Percentiles rank a stretch among this genome's conserved stretches.
Conservation (phyloP, 495 filamentous ascomycete genomes). For the Neurospora intermedia region DNA sequence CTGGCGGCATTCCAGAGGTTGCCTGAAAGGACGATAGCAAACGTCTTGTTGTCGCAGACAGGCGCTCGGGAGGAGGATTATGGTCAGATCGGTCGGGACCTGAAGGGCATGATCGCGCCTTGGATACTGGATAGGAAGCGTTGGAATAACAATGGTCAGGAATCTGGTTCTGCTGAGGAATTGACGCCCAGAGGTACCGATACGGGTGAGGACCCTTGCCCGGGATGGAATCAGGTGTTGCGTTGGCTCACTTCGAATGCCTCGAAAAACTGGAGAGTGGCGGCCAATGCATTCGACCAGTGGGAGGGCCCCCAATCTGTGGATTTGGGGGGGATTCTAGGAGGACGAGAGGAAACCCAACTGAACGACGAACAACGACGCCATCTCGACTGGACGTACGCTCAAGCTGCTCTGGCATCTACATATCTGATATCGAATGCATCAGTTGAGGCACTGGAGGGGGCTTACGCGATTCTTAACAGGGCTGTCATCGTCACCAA, state of each 20-base stretch:
- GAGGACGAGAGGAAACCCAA: conserved; percentile 49
- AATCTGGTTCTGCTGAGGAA: conserved; percentile 1
- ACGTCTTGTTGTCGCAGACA: conserved; percentile 57
- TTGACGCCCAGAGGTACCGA: conserved; percentile 1
- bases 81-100: conserved; percentile 51
- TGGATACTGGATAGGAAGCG: conserved; percentile 68
- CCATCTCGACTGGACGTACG: conserved; percentile 52
- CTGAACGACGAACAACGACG: conserved; percentile 41
- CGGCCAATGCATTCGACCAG: conserved; percentile 51
- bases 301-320: conserved; percentile 78
- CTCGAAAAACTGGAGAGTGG: conserved; percentile 45
- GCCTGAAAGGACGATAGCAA: conserved; percentile 51
- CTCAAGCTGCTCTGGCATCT: conserved; percentile 59
- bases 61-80: conserved; percentile 29
- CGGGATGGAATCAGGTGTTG: conserved; percentile 70
- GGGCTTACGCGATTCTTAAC: conserved; percentile 49
- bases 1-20: conserved; percentile 52
- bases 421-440: conserved; percentile 58
- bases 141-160: conserved; percentile 31
- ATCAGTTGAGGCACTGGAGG: conserved; percentile 47
- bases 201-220: conserved; percentile 17
- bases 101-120: conserved; percentile 66
- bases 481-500: conserved; percentile 51
- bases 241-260: conserved; percentile 58
- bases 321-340: conserved; percentile 70